phyloP scores from a whole-genome alignment of 176 grass and related monocot species.

The Leersia perrieri region DNA sequence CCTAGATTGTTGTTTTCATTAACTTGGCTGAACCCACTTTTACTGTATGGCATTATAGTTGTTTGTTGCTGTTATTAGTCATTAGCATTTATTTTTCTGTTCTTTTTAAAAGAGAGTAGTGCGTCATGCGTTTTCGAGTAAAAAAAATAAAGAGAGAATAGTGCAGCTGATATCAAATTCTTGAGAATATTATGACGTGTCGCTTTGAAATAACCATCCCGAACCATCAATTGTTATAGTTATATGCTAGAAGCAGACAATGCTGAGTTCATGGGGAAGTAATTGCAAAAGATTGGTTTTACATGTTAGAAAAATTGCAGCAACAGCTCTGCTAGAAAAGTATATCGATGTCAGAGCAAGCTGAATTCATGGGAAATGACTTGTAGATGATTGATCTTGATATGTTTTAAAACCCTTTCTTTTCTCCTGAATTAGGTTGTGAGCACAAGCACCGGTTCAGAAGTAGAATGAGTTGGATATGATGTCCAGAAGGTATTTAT shows the following conservation, averaged over 20 bases:
- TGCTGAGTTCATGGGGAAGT: background rate
- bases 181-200: background rate
- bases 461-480: slow-evolving; percentile 27
- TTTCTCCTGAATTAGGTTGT: slow-evolving; percentile 38
- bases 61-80: background rate
- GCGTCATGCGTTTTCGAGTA: too few relatives aligned
- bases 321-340: background rate
- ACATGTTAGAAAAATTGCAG: background rate
- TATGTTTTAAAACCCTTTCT: background rate
- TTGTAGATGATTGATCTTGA: background rate
- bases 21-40: background rate
- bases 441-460: slow-evolving; percentile 11
- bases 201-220: background rate
- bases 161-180: background rate
- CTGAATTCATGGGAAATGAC: background rate
- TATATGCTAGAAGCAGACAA: background rate
- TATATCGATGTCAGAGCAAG: slow-evolving; percentile 7
- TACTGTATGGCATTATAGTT: background rate
- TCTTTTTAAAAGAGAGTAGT: background rate
- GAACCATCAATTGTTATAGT: background rate
- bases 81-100: background rate
- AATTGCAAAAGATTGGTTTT: background rate
- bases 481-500: slow-evolving; percentile 19
- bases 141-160: too few relatives aligned
- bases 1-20: background rate